Evolutionary conservation across 2,329 filamentous ascomycete species (phyloP).

Genomic region (Colletotrichum sansevieriae): DNA sequence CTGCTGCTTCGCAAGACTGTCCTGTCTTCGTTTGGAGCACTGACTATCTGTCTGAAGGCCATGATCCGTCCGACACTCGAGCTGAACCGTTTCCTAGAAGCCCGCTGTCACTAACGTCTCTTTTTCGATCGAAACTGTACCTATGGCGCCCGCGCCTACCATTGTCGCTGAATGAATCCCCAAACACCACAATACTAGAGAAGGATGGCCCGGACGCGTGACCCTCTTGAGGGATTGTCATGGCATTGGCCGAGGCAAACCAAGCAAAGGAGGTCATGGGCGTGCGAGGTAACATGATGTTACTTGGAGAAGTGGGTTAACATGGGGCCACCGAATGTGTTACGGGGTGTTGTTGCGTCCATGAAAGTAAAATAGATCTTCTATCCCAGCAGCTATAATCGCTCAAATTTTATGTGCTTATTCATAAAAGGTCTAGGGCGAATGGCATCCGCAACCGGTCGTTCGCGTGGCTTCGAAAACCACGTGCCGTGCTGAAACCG

Average conservation of each 20-base stretch:
- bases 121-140: not conserved
- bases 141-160: not conserved
- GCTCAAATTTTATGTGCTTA: no score
- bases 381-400: no score
- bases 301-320: no score
- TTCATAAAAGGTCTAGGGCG: no score
- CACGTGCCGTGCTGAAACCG: no score
- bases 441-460: no score
- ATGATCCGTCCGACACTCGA: slow-evolving; percentile 26
- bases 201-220: not conserved
- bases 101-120: not conserved
- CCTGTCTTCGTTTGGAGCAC: not conserved
- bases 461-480: no score
- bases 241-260: not conserved
- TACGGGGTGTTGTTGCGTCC: no score
- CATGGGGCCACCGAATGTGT: no score
- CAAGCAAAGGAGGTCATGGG: not conserved
- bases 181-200: slow-evolving; percentile 32
- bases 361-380: no score
- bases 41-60: slow-evolving; percentile 37
- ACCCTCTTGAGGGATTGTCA: not conserved
- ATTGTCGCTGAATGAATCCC: slow-evolving; percentile 36
- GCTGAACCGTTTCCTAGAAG: slow-evolving; percentile 27
- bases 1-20: not conserved
- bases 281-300: not conserved